A percentile compares a stretch with the other conserved stretches of the same genome.
Conservation (phyloP, 164 flowering plant species). For the Stephania japonica region DNA sequence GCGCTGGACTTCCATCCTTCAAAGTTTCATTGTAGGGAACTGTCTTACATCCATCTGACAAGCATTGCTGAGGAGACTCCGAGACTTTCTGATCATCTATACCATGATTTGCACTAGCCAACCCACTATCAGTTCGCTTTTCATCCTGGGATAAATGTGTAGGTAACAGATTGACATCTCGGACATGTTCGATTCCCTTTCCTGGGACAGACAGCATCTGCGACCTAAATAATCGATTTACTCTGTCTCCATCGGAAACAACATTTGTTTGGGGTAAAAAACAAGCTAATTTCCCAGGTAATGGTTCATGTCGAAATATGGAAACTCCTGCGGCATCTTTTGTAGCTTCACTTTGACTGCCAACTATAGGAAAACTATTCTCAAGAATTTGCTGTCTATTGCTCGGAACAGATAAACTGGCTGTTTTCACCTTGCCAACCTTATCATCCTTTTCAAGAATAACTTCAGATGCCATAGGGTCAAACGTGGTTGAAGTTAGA, state of each 20-base stretch:
- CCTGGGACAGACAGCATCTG: constrained; percentile 36
- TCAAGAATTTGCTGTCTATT: constrained; percentile 42
- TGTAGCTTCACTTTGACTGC: constrained; percentile 31
- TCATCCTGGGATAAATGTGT: constrained; percentile 30
- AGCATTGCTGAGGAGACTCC: constrained; percentile 21
- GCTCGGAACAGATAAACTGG: constrained; percentile 24
- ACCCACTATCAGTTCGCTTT: constrained; percentile 8
- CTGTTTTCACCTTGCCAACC: constrained; percentile 26
- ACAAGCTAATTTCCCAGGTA: constrained; percentile 30
- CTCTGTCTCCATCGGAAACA: constrained; percentile 21
- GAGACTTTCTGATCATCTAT: constrained; percentile 22
- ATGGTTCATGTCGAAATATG: constrained; percentile 26
- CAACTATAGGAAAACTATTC: constrained; percentile 37
- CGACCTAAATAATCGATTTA: constrained; percentile 10
- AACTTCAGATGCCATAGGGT: constrained; percentile 21
- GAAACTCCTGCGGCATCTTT: constrained; percentile 27
- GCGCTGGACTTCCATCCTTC: constrained; percentile 12
- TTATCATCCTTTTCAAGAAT: constrained; percentile 32
- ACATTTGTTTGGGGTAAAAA: constrained; percentile 26
- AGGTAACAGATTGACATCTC: constrained; percentile 26
- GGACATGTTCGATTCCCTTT: constrained; percentile 27
- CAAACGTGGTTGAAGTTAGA: constrained; percentile 19
- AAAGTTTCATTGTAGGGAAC: constrained; percentile 11
- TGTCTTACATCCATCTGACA: constrained; percentile 26
- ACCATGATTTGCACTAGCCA: constrained; percentile 9